Evolutionary conservation across 495 filamentous ascomycete genomes (phyloP).

Genomic region (Hypomontagnella monticulosa): DNA sequence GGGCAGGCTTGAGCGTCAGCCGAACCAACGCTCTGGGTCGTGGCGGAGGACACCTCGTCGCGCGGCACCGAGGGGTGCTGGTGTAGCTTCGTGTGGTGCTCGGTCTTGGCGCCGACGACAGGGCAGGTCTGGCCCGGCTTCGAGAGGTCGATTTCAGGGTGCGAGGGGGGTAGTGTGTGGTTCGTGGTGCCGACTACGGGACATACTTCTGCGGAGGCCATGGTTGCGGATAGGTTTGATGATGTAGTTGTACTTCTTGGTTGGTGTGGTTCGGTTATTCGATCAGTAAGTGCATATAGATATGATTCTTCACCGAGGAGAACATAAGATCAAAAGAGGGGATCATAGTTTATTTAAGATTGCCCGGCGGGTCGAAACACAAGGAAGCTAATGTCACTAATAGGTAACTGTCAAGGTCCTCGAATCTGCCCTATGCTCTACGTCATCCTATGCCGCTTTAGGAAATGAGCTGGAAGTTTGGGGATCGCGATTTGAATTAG

Average conservation of each 20-base stretch:
- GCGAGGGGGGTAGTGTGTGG: constrained; percentile 53
- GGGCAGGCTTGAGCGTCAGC: constrained; percentile 58
- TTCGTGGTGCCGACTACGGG: constrained; percentile 59
- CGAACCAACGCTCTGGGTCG: constrained; percentile 39
- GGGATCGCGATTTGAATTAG: constrained; percentile 31
- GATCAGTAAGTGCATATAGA: too few species aligned
- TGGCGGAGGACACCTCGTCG: constrained; percentile 41
- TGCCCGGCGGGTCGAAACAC: constrained; percentile 20
- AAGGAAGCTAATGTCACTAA: constrained; percentile 13
- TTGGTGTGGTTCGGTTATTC: background rate
- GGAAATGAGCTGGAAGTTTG: constrained; percentile 31
- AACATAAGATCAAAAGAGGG: constrained; percentile 9
- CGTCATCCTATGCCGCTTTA: constrained; percentile 36
- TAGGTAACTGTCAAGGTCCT: background rate
- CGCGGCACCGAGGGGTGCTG: constrained; percentile 53
- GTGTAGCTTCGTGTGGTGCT: constrained; percentile 57
- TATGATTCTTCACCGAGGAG: background rate
- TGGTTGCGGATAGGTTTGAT: constrained; percentile 17
- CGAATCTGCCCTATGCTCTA: constrained; percentile 9
- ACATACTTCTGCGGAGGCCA: constrained; percentile 47
- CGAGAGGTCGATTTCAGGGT: constrained; percentile 56
- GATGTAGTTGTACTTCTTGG: background rate
- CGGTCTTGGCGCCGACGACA: constrained; percentile 56
- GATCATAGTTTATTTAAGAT: constrained; percentile 29
- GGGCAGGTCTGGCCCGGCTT: constrained; percentile 55